Evolutionary conservation across 495 filamentous ascomycete species (phyloP).

Genomic region (Talaromyces thailandensis): DNA sequence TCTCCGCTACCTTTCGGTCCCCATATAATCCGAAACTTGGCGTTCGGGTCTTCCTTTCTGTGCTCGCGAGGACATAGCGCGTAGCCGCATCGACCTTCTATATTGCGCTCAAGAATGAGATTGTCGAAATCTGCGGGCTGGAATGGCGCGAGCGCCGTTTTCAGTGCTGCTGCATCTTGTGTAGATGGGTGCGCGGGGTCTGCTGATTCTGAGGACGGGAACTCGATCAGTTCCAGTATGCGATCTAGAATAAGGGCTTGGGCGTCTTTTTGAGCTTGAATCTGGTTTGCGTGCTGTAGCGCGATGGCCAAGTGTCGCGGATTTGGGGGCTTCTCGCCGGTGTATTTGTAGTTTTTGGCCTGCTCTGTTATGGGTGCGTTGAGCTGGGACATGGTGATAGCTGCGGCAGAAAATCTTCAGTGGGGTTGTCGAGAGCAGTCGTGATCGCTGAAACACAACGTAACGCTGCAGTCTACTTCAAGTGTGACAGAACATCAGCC

Average conservation of each 20-base stretch:
- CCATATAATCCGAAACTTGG: conserved; percentile 40
- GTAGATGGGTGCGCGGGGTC: conserved; percentile 50
- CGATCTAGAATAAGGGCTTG: conserved; percentile 62
- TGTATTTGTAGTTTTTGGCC: conserved; percentile 19
- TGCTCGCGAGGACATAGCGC: conserved; percentile 57
- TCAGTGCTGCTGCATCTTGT: conserved; percentile 48
- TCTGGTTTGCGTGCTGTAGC: conserved; percentile 67
- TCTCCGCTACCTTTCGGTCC: conserved; percentile 42
- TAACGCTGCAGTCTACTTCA: background rate
- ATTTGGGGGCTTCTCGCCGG: conserved; percentile 30
- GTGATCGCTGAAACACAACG: background rate
- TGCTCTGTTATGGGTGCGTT: conserved; percentile 9
- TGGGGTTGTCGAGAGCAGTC: background rate
- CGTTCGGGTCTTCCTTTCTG: conserved; percentile 30
- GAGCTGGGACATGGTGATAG: conserved; percentile 11
- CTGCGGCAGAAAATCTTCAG: conserved; percentile 5
- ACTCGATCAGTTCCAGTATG: conserved; percentile 57
- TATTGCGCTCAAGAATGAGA: conserved; percentile 78
- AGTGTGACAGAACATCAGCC: background rate
- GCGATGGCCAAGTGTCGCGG: conserved; percentile 54
- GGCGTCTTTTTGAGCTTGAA: conserved; percentile 67
- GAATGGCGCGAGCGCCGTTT: conserved; percentile 55
- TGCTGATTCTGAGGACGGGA: conserved; percentile 39
- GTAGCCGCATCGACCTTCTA: conserved; percentile 72
- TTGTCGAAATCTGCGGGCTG: conserved; percentile 80